Percentiles rank a stretch among this genome's conserved stretches.
Evolutionary conservation across 768 basidiomycete genomes (phyloP).

Genomic region (Mycena crocata): DNA sequence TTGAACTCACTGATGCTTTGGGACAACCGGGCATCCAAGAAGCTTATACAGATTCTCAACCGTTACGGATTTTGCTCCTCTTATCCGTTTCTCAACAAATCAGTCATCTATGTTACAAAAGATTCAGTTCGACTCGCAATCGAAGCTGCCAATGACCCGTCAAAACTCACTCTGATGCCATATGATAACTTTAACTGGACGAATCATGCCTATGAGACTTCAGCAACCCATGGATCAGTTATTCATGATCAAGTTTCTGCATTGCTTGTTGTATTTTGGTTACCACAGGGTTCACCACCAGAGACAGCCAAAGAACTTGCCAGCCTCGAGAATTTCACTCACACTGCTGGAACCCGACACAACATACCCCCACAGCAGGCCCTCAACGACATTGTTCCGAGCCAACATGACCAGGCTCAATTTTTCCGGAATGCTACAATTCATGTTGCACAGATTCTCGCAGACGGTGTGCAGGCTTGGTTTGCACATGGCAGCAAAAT

Average conservation of each 20-base stretch:
- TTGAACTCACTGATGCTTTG: conserved; percentile 35
- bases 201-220: conserved; percentile 27
- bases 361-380: not conserved
- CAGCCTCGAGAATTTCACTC: not conserved
- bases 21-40: conserved; percentile 32
- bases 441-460: conserved; percentile 10
- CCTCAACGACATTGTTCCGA: conserved; percentile 3
- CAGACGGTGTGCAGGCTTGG: not conserved
- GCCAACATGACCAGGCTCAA: not conserved
- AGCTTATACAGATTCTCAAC: conserved; percentile 30
- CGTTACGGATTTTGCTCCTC: conserved; percentile 31
- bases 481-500: not conserved
- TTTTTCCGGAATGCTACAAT: not conserved
- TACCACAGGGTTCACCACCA: not conserved
- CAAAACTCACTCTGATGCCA: conserved; percentile 34
- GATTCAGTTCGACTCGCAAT: conserved; percentile 7
- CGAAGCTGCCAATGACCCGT: conserved; percentile 28
- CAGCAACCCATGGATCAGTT: conserved; percentile 23
- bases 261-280: conserved; percentile 24
- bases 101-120: conserved; percentile 26
- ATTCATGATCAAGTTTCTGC: conserved; percentile 40
- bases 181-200: conserved; percentile 43
- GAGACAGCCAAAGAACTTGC: not conserved
- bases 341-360: conserved; percentile 2
- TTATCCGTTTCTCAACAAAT: conserved; percentile 18